Conservation (phyloP, 2,329 filamentous ascomycete species). For the Tolypocladium tundrense region DNA sequence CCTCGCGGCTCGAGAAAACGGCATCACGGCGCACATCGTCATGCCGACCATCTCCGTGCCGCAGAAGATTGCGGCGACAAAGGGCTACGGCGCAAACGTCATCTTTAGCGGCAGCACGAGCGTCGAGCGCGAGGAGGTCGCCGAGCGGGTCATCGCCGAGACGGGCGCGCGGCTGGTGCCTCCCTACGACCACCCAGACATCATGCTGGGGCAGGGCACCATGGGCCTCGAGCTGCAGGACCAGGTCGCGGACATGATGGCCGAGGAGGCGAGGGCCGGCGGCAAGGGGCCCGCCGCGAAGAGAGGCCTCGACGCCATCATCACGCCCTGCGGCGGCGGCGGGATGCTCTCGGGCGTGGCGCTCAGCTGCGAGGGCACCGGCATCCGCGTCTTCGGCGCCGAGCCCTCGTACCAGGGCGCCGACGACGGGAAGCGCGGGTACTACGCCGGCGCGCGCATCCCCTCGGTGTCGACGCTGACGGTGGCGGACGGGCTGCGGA, state of each 20-base stretch:
- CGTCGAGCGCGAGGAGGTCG: slow-evolving; percentile 69
- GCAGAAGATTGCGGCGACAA: slow-evolving; percentile 79
- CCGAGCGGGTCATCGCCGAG: slow-evolving; percentile 54
- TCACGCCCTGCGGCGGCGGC: slow-evolving; percentile 79
- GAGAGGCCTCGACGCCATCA: slow-evolving; percentile 52
- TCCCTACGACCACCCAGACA: slow-evolving; percentile 86
- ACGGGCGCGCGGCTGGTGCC: slow-evolving; percentile 75
- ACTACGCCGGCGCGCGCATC: slow-evolving; percentile 54
- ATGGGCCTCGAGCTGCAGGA: slow-evolving; percentile 70
- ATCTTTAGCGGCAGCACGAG: slow-evolving; percentile 75
- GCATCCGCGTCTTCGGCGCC: slow-evolving; percentile 71
- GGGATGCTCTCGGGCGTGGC: slow-evolving; percentile 80
- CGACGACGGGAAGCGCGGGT: slow-evolving; percentile 69
- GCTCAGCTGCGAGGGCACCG: slow-evolving; percentile 61
- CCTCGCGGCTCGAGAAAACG: slow-evolving; percentile 65
- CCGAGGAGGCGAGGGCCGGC: slow-evolving; percentile 9
- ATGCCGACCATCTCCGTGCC: slow-evolving; percentile 82
- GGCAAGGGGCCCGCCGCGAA: slow-evolving; percentile 2
- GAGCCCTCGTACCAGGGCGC: slow-evolving; percentile 77
- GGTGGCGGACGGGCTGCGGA: slow-evolving; percentile 80
- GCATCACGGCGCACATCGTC: slow-evolving; percentile 74
- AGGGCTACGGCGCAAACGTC: slow-evolving; percentile 65
- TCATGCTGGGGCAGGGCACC: slow-evolving; percentile 91
- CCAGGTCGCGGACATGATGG: slow-evolving; percentile 53
- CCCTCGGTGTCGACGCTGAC: slow-evolving; percentile 63